phyloP scores from a whole-genome alignment of 768 basidiomycete species.

The Gloeostereum incarnatum region DNA sequence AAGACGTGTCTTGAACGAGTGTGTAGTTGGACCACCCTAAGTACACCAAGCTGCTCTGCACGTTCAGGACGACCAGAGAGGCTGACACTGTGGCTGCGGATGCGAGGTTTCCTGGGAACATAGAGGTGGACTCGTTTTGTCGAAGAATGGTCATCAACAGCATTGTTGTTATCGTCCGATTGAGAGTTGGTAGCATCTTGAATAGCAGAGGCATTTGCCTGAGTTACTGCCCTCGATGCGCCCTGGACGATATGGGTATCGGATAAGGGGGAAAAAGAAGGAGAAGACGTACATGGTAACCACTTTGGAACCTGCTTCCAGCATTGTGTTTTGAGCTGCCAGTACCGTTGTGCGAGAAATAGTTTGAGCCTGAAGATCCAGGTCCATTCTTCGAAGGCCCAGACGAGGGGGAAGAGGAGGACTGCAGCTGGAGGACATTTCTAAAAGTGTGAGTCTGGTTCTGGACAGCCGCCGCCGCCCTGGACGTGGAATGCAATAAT shows the following conservation, averaged over 20 bases:
- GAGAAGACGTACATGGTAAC: conserved; percentile 47
- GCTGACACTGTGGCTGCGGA: conserved; percentile 59
- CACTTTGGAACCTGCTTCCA: conserved; percentile 61
- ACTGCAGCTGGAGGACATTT: conserved; percentile 68
- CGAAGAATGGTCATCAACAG: conserved; percentile 8
- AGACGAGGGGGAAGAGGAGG: conserved; percentile 36
- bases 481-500: conserved; percentile 64
- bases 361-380: conserved; percentile 39
- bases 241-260: conserved; percentile 28
- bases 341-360: conserved; percentile 49
- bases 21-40: conserved; percentile 57
- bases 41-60: conserved; percentile 40
- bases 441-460: conserved; percentile 63
- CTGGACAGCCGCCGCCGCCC: conserved; percentile 70
- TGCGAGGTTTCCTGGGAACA: conserved; percentile 23
- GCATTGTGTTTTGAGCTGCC: conserved; percentile 67
- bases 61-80: conserved; percentile 36
- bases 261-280: conserved; percentile 2
- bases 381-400: conserved; percentile 20
- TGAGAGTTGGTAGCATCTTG: conserved; percentile 38
- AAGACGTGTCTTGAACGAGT: conserved; percentile 55
- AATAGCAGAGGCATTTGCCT: conserved; percentile 53
- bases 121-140: conserved; percentile 18
- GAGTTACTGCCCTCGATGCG: conserved; percentile 62
- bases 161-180: conserved; percentile 54